Base-by-base conservation (phyloP, 169 alveolate species). In the Plasmodium malariae region DNA sequence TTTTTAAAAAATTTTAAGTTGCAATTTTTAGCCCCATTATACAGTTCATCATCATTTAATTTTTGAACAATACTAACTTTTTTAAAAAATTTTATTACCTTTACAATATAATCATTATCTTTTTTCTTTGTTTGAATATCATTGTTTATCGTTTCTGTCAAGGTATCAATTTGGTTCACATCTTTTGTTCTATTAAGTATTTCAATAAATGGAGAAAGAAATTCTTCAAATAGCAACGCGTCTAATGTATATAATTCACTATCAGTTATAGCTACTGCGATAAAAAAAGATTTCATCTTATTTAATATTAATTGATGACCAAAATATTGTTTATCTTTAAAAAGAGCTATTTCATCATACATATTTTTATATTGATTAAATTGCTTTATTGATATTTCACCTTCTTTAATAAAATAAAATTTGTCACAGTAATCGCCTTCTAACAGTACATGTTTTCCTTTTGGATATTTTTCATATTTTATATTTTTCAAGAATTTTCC, bases 331-430 rank as follows among this genome's bases (percentile, higher is more conserved):
- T 68, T 70, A 12, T 70, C 63, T 43, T 26, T 57, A 30, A 57
- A 70, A 17, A 28, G 37, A 48, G 24, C 19, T 30, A 86, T 57
- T 86, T 86, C 85, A 14, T 86, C 92, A 86, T 86, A 86, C 54
- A 40, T 70, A 86, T 86, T 86, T 86, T 86, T 86, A 60, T 69
- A 54, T 51, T 68, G 78, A 86, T 86, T 86, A 70, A 86, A 86
- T 70, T 70, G 51, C 5, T 71, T 87, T 69, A 86, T 72, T 28
- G 87, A 68, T 36, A 86, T 71, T 54, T 57, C 70, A 14, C 92
- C 92, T 19, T 54, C 37, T 59, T 86, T 86, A 59, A 86, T 63
- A 36, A 86, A 86, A 62, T 69, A 86, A 86, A 86, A 86, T 6
- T 68, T 37, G 30, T 86, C 92, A 28, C 51, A 68, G 26, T 6